Percentiles rank a stretch among this genome's conserved stretches.
Evolutionary conservation across 495 filamentous ascomycete species (phyloP).

Genomic region (Penicillium argentinense): DNA sequence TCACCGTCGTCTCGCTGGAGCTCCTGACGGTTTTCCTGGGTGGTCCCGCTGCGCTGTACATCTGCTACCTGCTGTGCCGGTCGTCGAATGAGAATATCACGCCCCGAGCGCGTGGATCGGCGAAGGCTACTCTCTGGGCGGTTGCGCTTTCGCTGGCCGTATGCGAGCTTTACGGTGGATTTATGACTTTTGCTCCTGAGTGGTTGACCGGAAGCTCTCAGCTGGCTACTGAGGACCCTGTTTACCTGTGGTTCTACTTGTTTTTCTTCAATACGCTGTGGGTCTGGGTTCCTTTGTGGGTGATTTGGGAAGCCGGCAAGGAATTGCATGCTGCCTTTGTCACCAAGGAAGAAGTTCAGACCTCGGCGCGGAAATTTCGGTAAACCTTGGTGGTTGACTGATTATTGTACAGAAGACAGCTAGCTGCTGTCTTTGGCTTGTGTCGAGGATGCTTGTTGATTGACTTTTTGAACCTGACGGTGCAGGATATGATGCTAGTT

Average conservation of each 20-base stretch:
- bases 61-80: conserved; percentile 62
- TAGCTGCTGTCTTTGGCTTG: no score
- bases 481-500: no score
- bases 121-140: conserved; percentile 63
- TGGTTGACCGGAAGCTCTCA: conserved; percentile 79
- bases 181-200: conserved; percentile 95
- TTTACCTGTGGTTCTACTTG: conserved; percentile 87
- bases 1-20: conserved; percentile 79
- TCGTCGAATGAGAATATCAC: conserved; percentile 25
- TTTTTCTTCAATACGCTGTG: conserved; percentile 91
- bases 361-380: conserved; percentile 13
- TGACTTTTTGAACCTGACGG: no score
- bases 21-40: conserved; percentile 79
- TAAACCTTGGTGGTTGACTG: no score
- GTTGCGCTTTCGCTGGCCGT: conserved; percentile 77
- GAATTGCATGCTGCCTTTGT: conserved; percentile 62
- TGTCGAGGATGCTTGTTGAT: no score
- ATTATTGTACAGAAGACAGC: no score
- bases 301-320: conserved; percentile 64
- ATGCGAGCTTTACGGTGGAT: conserved; percentile 93
- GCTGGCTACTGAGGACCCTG: conserved; percentile 76
- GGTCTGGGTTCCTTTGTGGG: conserved; percentile 78
- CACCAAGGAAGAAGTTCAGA: conserved; percentile 10
- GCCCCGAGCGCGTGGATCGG: conserved; percentile 21
- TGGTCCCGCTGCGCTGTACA: conserved; percentile 68